phyloP scores from a whole-genome alignment of 192 early-diverging fungal genomes.

The Mortierella antarctica region DNA sequence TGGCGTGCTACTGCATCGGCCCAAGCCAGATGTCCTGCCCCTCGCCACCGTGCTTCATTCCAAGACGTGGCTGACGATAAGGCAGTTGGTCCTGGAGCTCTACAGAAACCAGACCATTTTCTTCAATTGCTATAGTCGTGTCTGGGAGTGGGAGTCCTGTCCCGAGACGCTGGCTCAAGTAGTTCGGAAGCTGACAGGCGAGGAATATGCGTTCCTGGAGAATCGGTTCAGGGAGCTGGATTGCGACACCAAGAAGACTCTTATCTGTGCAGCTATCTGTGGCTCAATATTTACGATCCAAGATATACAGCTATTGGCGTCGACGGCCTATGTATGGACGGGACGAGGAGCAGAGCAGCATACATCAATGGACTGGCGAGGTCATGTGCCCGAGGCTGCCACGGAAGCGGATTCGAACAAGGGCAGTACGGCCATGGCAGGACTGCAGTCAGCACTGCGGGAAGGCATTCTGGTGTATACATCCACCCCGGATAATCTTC shows the following conservation, averaged over 20 bases:
- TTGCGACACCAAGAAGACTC: slow-evolving; percentile 43
- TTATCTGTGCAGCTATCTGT: slow-evolving; percentile 43
- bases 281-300: slow-evolving; percentile 30
- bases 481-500: slow-evolving; percentile 17
- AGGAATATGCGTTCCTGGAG: slow-evolving; percentile 37
- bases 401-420: slow-evolving; percentile 10
- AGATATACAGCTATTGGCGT: slow-evolving; percentile 28
- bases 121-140: slow-evolving; percentile 11
- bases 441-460: slow-evolving; percentile 26
- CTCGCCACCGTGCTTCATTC: slow-evolving; percentile 28
- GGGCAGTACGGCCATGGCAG: slow-evolving; percentile 39
- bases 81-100: slow-evolving; percentile 35
- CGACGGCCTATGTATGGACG: slow-evolving; percentile 28
- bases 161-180: slow-evolving; percentile 25
- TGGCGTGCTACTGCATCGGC: slow-evolving; percentile 18
- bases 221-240: slow-evolving; percentile 27
- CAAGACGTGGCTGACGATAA: slow-evolving; percentile 44
- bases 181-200: slow-evolving; percentile 38
- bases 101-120: slow-evolving; percentile 40
- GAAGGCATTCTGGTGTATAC: slow-evolving; percentile 49
- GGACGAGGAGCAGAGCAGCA: not conserved
- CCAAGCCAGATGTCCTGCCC: slow-evolving; percentile 20
- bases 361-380: not conserved
- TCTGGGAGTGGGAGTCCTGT: slow-evolving; percentile 42
- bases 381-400: slow-evolving; percentile 1